These are phyloP conservation scores for Umbelopsis sp. DNA, from an alignment of 371 early-diverging fungal genomes.

Conservation along the genomic window DNA sequence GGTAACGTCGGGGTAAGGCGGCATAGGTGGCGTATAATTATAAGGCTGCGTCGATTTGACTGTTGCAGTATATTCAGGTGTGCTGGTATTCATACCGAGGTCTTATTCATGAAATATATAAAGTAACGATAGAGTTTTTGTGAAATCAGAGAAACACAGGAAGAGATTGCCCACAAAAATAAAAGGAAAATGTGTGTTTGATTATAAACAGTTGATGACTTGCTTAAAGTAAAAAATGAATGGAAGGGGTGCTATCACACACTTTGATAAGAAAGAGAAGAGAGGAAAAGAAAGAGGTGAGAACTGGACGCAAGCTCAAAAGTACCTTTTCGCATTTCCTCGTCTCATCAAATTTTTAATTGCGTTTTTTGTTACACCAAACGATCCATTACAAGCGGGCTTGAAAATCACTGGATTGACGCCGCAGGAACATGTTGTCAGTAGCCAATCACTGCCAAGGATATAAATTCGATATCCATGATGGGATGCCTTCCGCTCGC, in stretches of 20 bases:
- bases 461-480: conserved; percentile 6
- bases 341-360: conserved; percentile 19
- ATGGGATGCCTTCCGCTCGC: conserved; percentile 2
- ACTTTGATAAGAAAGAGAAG: neutral
- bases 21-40: conserved; percentile 11
- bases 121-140: neutral
- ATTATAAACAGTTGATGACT: no score
- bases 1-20: neutral
- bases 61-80: neutral
- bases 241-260: conserved; percentile 22
- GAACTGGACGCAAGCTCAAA: neutral
- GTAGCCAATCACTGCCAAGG: conserved; percentile 4
- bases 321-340: conserved; percentile 8
- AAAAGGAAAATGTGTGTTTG: neutral
- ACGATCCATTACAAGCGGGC: conserved; percentile 8
- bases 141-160: conserved; percentile 3
- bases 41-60: conserved; percentile 11
- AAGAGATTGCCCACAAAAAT: neutral
- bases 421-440: conserved; percentile 9
- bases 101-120: neutral
- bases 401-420: conserved; percentile 10
- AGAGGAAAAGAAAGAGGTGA: neutral
- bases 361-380: conserved; percentile 15
- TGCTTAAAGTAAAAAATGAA: conserved; percentile 36
- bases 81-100: conserved; percentile 3